Evolutionary conservation across 2,329 filamentous ascomycete species (phyloP).

Genomic region (Cladorrhinum sp.): DNA sequence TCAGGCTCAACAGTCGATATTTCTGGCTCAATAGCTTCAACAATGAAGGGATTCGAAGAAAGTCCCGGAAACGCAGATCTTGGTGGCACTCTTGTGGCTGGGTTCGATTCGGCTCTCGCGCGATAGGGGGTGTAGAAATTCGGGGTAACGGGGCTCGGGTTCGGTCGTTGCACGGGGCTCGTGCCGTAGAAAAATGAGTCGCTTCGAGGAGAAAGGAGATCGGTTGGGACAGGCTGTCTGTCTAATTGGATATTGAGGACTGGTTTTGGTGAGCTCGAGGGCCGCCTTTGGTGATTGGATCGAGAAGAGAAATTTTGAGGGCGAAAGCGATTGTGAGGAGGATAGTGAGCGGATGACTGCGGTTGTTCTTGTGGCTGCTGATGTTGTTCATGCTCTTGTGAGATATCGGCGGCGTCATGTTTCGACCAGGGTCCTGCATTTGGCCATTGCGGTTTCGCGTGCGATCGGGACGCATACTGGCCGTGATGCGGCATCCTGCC

Average conservation of each 20-base stretch:
- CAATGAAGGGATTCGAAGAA: slow-evolving; percentile 34
- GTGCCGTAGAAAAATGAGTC: slow-evolving; percentile 39
- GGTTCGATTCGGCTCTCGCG: slow-evolving; percentile 24
- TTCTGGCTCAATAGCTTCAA: slow-evolving; percentile 26
- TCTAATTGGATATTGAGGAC: slow-evolving; percentile 19
- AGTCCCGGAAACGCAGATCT: slow-evolving; percentile 31
- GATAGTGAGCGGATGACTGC: slow-evolving; percentile 14
- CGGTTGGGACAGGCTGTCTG: slow-evolving; percentile 14
- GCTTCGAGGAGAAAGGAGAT: slow-evolving; percentile 42
- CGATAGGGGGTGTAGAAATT: slow-evolving; percentile 18
- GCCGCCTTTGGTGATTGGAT: slow-evolving; percentile 8
- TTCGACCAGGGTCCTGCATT: slow-evolving; percentile 30
- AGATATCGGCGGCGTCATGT: slow-evolving; percentile 27
- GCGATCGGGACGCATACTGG: slow-evolving; percentile 24
- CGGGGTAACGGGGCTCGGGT: slow-evolving; percentile 20
- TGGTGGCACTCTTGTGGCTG: slow-evolving; percentile 24
- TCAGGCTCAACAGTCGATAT: background rate
- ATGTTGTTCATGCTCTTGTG: slow-evolving; percentile 22
- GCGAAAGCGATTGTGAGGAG: slow-evolving; percentile 15
- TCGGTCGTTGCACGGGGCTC: slow-evolving; percentile 28
- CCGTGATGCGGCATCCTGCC: slow-evolving; percentile 23
- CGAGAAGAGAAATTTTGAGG: slow-evolving; percentile 8
- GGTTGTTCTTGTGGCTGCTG: background rate
- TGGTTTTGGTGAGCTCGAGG: slow-evolving; percentile 19
- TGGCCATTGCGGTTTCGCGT: slow-evolving; percentile 22